Percentiles rank a stretch among this genome's conserved stretches.
phyloP scores from a whole-genome alignment of 179 eudicot genomes.

The Sideroxylon spinosum region DNA sequence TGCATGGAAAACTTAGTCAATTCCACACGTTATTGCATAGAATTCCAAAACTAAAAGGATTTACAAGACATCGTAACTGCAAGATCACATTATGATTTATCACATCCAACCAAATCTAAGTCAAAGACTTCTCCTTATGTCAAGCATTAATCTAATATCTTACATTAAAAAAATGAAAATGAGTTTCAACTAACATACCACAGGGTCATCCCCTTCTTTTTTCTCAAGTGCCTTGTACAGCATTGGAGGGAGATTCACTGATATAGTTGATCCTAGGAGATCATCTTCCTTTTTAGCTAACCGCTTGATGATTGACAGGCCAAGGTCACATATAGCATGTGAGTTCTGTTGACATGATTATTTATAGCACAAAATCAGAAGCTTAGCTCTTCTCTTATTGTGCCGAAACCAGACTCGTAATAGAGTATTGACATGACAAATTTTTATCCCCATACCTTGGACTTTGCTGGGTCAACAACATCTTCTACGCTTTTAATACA shows the following conservation, averaged over 20 bases:
- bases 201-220: conserved; percentile 50
- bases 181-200: conserved; percentile 34
- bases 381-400: neutral
- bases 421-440: neutral
- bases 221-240: conserved; percentile 58
- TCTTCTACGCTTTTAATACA: conserved; percentile 71
- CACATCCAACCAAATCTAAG: neutral
- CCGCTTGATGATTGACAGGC: conserved; percentile 62
- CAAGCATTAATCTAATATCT: neutral
- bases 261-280: conserved; percentile 30
- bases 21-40: neutral
- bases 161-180: neutral
- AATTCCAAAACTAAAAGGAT: neutral
- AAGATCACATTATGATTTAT: neutral
- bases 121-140: neutral
- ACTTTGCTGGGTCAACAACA: conserved; percentile 58
- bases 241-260: conserved; percentile 53
- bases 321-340: conserved; percentile 81
- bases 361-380: conserved; percentile 12
- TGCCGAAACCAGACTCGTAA: neutral
- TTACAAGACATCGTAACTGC: conserved; percentile 1
- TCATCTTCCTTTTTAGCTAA: conserved; percentile 49
- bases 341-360: conserved; percentile 56
- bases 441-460: conserved; percentile 48
- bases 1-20: neutral